Evolutionary conservation across 1,284 basidiomycete species (phyloP), one percentile per base, ranked within the genome.

Genomic region (Naganishia cerealis): DNA sequence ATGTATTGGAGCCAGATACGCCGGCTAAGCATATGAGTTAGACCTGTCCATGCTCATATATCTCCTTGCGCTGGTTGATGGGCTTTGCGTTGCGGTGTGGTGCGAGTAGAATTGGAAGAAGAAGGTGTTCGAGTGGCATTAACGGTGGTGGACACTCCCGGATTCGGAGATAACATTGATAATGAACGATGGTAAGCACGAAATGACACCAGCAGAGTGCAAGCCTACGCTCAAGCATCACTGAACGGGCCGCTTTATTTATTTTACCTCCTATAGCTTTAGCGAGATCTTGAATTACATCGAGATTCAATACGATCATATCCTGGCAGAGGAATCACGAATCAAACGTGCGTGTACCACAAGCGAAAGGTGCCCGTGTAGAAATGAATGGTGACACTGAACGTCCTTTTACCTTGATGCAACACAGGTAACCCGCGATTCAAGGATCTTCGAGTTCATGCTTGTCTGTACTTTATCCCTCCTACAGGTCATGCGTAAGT

Each of bases 281-380:
- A 89, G 91, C 78, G 95, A 98, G 81, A 99, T 99, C 74, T 90
- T 95, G 67, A 91, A 91, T 71, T 88, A 99, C 83, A 89, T 99
- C 71, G 96, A 99, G 81, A 90, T 95, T 71, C 95, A 99, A 87
- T 99, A 99, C 83, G 96, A 99, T 74, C 95, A 99, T 76, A 97
- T 99, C 80, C 86, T 99, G 71, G 94, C 95, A 12, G 95, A 99
- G 81, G 96, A 99, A 84, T 95, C 92, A 71, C 88, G 96, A 77
- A 99, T 99, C 84, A 99, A 97, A 85, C 95, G 96, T 86, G 98
- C 98, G 84, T 94, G 95, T 29, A 5, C 21, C 9, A n/a, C 33
- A 1, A 33, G 6, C n/a, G 18, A 15, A 46, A 46, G 15, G 18
- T n/a, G 43, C 16, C 1, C 9, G 10, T 3, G 21, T 50, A 50